Evolutionary conservation across 192 early-diverging fungal genomes (phyloP), one percentile per base, ranked within the genome.

Genomic region (Coemansia sp.): DNA sequence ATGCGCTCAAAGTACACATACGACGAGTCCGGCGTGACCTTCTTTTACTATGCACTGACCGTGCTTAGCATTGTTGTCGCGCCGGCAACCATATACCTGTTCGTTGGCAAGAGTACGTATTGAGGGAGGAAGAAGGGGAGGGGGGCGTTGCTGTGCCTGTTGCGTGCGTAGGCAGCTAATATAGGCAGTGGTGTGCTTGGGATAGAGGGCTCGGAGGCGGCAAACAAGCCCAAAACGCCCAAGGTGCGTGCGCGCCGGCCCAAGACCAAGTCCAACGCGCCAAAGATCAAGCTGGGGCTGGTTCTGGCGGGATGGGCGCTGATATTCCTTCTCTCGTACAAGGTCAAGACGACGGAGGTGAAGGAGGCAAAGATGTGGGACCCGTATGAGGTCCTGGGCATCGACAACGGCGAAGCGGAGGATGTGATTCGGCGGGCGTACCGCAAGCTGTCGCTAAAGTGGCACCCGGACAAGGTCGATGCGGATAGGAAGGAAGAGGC

Each of bases 11-110:
- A 90, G 61, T 96, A 96, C 79, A 82, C 78, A 39, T 98, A 96
- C 62, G 95, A 98, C 72, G 90, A 93, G 64, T 79, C 83, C 54
- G 95, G 95, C 21, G 85, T 89, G 51, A 90, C 86, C 54, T 98
- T 96, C 78, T 85, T 87, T 72, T 95, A 90, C 78, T 98, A 93
- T 74, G 72, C 94, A 20, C 54, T 95, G 48, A 85, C 94, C 2
- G 65, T 94, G 39, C 78, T 96, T 44, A 77, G 81, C 22, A 64
- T 98, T 20, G 77, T 88, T 36, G 78, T 96, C 38, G 64, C 95
- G 23, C 95, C 95, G 2, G 59, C 77, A 21, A 92, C 89, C 10
- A 41, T 80, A 44, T 69, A 65, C 28, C 50, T 70, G 51, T 16
- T 83, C 20, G 62, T 67, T 27, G 47, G 61, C 34, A 65, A 66